Base-by-base conservation (phyloP, 2,329 filamentous ascomycete genomes). In the Aspergillus phoenicis region DNA sequence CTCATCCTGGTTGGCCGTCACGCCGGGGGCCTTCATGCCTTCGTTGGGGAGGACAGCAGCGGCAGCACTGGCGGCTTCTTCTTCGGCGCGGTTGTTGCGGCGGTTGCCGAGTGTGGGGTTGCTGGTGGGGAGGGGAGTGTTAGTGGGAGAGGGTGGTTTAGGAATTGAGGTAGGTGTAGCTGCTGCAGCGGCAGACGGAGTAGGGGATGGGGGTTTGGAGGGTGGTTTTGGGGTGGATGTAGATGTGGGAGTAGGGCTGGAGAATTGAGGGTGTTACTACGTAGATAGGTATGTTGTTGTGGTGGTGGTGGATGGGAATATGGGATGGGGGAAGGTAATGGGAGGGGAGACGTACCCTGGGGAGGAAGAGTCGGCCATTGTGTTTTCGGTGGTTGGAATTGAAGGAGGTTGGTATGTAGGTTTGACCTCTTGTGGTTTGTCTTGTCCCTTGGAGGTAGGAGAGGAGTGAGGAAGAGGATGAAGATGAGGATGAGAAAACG, bases 1-100 rank as follows among this genome's bases (percentile, higher is more conserved):
- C 36, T 64, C 64, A 1, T 66, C 60, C 52, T 61, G 8, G 5
- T 26, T 36, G 15, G 39, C 33, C 36, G 30, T 41, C 8, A 20
- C 4, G 5, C 52, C 52, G 11, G 52, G 52, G 17, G 26, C 6
- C 7, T 39, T 38, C 52, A 54, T 26, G 13, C 52, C 52, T 5
- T 22, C 38, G 52, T 41, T 38, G n/a, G 49, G 49, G 26, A 52
- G 26, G 15, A 54, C 22, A 2, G 33, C 36, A 2, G 24, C n/a
- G 20, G 52, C 22, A 1, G 20, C 7, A 3, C 33, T 8, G 6
- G 15, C 8, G n/a, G 24, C 33, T 10, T 54, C 30, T 10, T 26
- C 30, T 8, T 24, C 20, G 33, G 11, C 4, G n/a, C 24, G 20
- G 17, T 17, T 13, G 52, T 22, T 41, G 20, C 24, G 39, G 36